Conservation (phyloP, 2,329 filamentous ascomycete genomes). For the Ascochyta koolunga region DNA sequence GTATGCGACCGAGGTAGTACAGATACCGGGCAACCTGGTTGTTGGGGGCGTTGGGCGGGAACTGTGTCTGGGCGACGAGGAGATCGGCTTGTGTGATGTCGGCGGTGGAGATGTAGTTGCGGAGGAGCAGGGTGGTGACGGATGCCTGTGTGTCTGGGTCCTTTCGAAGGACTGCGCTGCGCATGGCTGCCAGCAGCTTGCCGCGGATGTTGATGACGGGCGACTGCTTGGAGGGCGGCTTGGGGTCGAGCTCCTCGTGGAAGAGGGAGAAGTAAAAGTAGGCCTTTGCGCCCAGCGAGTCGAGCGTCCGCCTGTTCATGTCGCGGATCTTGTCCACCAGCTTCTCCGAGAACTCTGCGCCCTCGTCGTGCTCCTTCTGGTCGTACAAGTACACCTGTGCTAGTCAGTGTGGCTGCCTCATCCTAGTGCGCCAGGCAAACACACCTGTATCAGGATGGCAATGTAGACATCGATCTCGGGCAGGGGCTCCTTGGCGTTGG, state of each 20-base stretch:
- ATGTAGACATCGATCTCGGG: slow-evolving; percentile 90
- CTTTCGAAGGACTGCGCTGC: slow-evolving; percentile 95
- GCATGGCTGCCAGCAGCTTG: slow-evolving; percentile 82
- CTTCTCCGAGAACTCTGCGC: slow-evolving; percentile 81
- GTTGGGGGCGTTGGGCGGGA: slow-evolving; percentile 91
- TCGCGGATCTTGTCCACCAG: slow-evolving; percentile 84
- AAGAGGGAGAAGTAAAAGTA: slow-evolving; percentile 99
- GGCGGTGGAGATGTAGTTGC: slow-evolving; percentile 94
- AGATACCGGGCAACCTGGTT: slow-evolving; percentile 97
- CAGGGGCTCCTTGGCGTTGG: slow-evolving; percentile 72
- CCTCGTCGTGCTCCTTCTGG: slow-evolving; percentile 77
- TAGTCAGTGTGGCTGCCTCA: slow-evolving; percentile 19
- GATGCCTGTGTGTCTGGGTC: slow-evolving; percentile 97
- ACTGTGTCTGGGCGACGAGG: slow-evolving; percentile 92
- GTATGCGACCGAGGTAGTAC: slow-evolving; percentile 95
- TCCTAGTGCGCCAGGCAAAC: slow-evolving; percentile 10
- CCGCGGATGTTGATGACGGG: slow-evolving; percentile 86
- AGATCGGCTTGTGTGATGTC: slow-evolving; percentile 97
- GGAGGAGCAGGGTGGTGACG: slow-evolving; percentile 90
- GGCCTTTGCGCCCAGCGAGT: slow-evolving; percentile 90
- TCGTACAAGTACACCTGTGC: slow-evolving; percentile 86
- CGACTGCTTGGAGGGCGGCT: slow-evolving; percentile 87
- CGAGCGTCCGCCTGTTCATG: slow-evolving; percentile 90
- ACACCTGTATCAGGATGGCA: slow-evolving; percentile 68
- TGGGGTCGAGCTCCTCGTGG: slow-evolving; percentile 85